A percentile compares a stretch with the other conserved stretches of the same genome.
Conservation (phyloP, 2,329 filamentous ascomycete species). For the Dissoconium aciculare region DNA sequence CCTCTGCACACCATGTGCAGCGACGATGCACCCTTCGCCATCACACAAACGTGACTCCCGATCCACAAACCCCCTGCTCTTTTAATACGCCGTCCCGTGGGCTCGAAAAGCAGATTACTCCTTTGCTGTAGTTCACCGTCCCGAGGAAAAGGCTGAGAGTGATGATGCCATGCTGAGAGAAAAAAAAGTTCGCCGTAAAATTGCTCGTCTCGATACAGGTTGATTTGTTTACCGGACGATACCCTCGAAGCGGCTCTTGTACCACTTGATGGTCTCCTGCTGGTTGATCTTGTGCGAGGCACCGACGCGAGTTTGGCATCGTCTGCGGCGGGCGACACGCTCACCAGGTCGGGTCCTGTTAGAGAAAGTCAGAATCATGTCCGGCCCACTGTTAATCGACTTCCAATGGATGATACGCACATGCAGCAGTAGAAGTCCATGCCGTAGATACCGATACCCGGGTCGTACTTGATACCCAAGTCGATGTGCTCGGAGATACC, state of each 20-base stretch:
- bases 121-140: too few relatives aligned
- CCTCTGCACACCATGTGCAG: too few relatives aligned
- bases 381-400: neutral
- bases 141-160: too few relatives aligned
- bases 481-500: conserved; percentile 99
- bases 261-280: conserved; percentile 96
- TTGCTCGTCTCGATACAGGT: too few relatives aligned
- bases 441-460: conserved; percentile 94
- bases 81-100: too few relatives aligned
- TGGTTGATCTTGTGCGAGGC: conserved; percentile 85
- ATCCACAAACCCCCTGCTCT: too few relatives aligned
- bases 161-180: too few relatives aligned
- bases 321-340: conserved; percentile 90
- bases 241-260: conserved; percentile 89
- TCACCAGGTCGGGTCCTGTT: conserved; percentile 86
- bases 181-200: too few relatives aligned
- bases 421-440: conserved; percentile 99
- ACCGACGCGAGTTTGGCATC: conserved; percentile 75
- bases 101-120: too few relatives aligned
- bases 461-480: conserved; percentile 99
- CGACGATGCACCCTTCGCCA: too few relatives aligned
- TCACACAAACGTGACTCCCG: too few relatives aligned
- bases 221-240: conserved; percentile 97
- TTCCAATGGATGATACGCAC: too few relatives aligned
- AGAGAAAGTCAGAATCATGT: conserved; percentile 19